Conservation (phyloP, 345 rosid species). For the Citrus medica region DNA sequence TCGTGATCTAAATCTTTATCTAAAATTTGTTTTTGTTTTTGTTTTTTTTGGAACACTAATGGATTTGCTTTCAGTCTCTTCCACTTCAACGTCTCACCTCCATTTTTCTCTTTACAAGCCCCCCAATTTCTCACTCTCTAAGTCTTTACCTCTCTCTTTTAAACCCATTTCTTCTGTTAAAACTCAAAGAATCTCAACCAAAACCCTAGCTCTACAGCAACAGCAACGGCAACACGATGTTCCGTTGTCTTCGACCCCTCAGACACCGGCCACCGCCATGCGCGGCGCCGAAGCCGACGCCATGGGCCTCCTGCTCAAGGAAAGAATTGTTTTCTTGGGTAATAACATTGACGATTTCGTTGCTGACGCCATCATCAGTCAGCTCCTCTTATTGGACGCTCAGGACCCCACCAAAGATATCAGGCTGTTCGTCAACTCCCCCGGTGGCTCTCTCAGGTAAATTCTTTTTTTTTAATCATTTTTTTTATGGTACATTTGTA, state of each 20-base stretch:
- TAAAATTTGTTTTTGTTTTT: neutral
- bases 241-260: conserved; percentile 30
- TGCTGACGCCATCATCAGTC: conserved; percentile 86
- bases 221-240: neutral
- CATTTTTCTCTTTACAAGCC: conserved; percentile 21
- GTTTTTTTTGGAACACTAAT: conserved; percentile 2
- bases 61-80: conserved; percentile 48
- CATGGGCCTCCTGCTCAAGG: conserved; percentile 81
- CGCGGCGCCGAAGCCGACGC: conserved; percentile 77
- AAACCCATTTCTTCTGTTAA: conserved; percentile 29
- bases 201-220: conserved; percentile 22
- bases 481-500: neutral
- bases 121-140: conserved; percentile 20
- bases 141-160: conserved; percentile 21
- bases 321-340: conserved; percentile 83
- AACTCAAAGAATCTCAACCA: conserved; percentile 27
- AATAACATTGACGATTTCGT: conserved; percentile 73
- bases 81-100: conserved; percentile 33
- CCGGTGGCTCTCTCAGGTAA: conserved; percentile 94
- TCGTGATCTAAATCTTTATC: too few species aligned
- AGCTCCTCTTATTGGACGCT: conserved; percentile 82
- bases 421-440: conserved; percentile 76
- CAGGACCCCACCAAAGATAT: conserved; percentile 88
- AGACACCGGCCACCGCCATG: conserved; percentile 62
- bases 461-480: neutral